A percentile compares a stretch with the other conserved stretches of the same genome.
Evolutionary conservation across 1,139 yeast genomes (phyloP).

Genomic region (Nadsonia commutata): DNA sequence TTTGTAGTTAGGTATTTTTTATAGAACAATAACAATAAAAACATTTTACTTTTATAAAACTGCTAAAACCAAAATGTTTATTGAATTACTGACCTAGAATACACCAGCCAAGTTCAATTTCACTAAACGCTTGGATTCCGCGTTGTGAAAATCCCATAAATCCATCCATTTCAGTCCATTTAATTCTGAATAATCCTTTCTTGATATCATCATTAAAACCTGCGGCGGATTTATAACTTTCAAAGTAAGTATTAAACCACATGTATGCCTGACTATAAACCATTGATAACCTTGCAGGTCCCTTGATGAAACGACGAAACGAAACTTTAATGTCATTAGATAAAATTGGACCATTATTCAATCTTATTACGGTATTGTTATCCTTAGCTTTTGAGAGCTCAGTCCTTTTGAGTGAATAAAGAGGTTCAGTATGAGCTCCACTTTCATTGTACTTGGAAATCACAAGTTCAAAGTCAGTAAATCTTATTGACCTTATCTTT

Average conservation of each 20-base stretch:
- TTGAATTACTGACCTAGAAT: background rate
- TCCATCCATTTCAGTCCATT: slow-evolving; percentile 61
- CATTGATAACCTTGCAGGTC: slow-evolving; percentile 2
- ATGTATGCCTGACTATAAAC: slow-evolving; percentile 10
- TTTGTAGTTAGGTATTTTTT: no score
- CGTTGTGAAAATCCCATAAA: slow-evolving; percentile 41
- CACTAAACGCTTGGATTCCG: slow-evolving; percentile 41
- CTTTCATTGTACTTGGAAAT: slow-evolving; percentile 13
- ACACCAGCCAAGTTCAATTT: slow-evolving; percentile 29
- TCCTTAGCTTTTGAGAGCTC: slow-evolving; percentile 9
- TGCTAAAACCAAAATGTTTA: no score
- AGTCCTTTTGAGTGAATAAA: slow-evolving; percentile 12
- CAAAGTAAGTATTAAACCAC: slow-evolving; percentile 26
- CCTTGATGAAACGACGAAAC: slow-evolving; percentile 3
- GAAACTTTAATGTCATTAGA: slow-evolving; percentile 3
- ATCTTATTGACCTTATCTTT: slow-evolving; percentile 16
- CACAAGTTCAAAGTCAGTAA: slow-evolving; percentile 16
- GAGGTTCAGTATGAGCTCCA: slow-evolving; percentile 10
- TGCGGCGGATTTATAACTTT: slow-evolving; percentile 13
- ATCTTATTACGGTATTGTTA: slow-evolving; percentile 7
- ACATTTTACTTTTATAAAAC: no score
- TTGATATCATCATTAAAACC: slow-evolving; percentile 9
- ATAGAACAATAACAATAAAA: no score
- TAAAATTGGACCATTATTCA: slow-evolving; percentile 1
- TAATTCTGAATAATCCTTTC: slow-evolving; percentile 16